phyloP scores from a whole-genome alignment of 2,329 filamentous ascomycete species.

The Neonectria ditissima region DNA sequence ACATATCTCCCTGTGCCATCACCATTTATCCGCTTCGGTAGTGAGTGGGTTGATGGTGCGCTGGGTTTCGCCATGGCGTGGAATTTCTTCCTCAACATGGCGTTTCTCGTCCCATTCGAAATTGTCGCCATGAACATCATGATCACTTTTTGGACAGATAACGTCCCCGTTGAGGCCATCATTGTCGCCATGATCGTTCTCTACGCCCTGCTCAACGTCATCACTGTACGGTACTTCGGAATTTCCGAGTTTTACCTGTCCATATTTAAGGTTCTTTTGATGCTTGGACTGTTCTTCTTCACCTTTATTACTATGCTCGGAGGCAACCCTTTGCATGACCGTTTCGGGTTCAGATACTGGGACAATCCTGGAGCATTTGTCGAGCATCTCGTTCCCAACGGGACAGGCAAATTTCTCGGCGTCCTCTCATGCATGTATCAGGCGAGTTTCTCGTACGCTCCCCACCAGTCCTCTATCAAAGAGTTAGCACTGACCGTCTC shows the following conservation, averaged over 20 bases:
- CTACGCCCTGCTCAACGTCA: constrained; percentile 52
- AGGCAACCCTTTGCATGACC: constrained; percentile 17
- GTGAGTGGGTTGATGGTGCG: constrained; percentile 26
- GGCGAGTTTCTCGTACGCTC: constrained; percentile 23
- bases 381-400: constrained; percentile 12
- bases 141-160: constrained; percentile 41
- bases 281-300: constrained; percentile 15
- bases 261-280: constrained; percentile 18
- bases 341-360: constrained; percentile 23
- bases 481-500: background rate
- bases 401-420: constrained; percentile 11
- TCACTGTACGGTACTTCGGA: constrained; percentile 25
- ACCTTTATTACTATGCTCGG: constrained; percentile 26
- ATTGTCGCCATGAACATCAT: constrained; percentile 47
- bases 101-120: constrained; percentile 46
- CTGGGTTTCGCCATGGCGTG: constrained; percentile 37
- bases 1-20: constrained; percentile 19
- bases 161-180: constrained; percentile 43
- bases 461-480: rapidly evolving
- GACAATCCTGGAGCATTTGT: constrained; percentile 20
- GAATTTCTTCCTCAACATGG: constrained; percentile 48
- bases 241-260: constrained; percentile 23
- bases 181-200: constrained; percentile 25
- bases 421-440: constrained; percentile 24
- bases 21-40: constrained; percentile 21